Base-by-base conservation (phyloP, 2,329 filamentous ascomycete species). In the Drechslerella dactyloides region DNA sequence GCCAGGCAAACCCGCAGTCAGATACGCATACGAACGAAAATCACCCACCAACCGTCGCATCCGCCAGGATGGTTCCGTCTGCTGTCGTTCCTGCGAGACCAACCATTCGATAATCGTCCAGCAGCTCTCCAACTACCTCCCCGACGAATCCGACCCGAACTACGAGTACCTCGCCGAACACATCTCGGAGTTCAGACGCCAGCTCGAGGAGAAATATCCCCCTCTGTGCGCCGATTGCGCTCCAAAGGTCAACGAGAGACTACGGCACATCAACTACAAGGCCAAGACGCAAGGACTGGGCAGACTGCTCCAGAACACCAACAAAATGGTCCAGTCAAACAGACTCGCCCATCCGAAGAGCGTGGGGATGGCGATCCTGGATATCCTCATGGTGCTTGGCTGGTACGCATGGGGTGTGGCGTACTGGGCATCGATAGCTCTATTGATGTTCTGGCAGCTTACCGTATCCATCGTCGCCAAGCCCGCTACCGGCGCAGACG, bases 221-320 rank as follows among this genome's bases (percentile, higher is more conserved):
- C 91, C 94, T 77, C 89, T 96, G 68, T 99, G 94, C 81, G 85
- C 85, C 73, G 83, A 86, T 51, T 99, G 94, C 79, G 89, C 90
- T 74, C 89, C 88, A 4, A 86, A 83, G 72, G 93, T 93, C 21
- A 85, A 89, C 73, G 82, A 84, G 37, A 85, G 87, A 72, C 87
- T 97, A 58, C 84, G 85, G 21, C 83, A 86, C 75, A 87, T 90
- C 0, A 88, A 86, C 7, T 96, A 96, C 78, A 89, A 87, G 33
- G 92, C 92, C 27, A 90, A 91, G 79, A 89, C 90, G n/a, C 91
- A 96, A 75, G 85, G 91, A 74, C 80, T 96, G 33, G 84, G 89
- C 56, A 85, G 74, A 30, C 74, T 76, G 56, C 54, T 75, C 7
- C 69, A 66, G 8, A 73, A 73, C 35, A 65, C 68, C 15, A 60